Base-by-base conservation (phyloP, 768 basidiomycete genomes). In the Suillus subluteus region DNA sequence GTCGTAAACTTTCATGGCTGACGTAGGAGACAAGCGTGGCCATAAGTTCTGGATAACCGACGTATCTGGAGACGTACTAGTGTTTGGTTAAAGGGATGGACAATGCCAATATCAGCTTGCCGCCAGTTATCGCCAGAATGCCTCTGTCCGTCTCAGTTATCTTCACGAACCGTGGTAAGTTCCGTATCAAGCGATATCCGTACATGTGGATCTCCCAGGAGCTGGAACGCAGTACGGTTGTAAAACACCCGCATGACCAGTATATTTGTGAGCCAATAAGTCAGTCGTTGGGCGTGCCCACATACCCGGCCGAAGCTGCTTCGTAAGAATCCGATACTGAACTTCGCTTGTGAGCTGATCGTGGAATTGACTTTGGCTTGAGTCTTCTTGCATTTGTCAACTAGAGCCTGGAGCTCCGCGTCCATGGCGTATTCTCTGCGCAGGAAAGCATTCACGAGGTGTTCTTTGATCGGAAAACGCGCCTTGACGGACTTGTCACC, bases 401-500 rank as follows among this genome's bases (percentile, higher is more conserved):
- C 90, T 37, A 96, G 82, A 9, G 44, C 44, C 74, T 96, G 91
- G 79, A 99, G 94, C 71, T 98, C 95, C 48, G 83, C 92, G 73
- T 98, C 96, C 84, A 98, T 91, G 38, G 89, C 97, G 79, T 98
- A 91, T 74, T 94, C 90, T n/a, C 98, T 97, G 32, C 84, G 82
- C 46, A 98, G 79, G 82, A 95, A 99, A 21, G 91, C 89, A 74
- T 98, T 97, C 71, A 99, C 90, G 56, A 92, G 87, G 68, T 95
- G 88, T 75, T 98, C 97, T 75, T 97, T 96, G 77, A 99, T 90
- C 2, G 94, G 89, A 81, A 99, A 98, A 13, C 96, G 91, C 21
- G 96, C 93, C 79, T 98, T 99, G 75, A 98, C 96, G 13, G 94
- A 96, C 78, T 98, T 98, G 78, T 99, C 97, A 44, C 98, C 98